A percentile compares a stretch with the other conserved stretches of the same genome.
phyloP scores from a whole-genome alignment of 2,329 filamentous ascomycete genomes.

The Pestalotiopsis sp. region DNA sequence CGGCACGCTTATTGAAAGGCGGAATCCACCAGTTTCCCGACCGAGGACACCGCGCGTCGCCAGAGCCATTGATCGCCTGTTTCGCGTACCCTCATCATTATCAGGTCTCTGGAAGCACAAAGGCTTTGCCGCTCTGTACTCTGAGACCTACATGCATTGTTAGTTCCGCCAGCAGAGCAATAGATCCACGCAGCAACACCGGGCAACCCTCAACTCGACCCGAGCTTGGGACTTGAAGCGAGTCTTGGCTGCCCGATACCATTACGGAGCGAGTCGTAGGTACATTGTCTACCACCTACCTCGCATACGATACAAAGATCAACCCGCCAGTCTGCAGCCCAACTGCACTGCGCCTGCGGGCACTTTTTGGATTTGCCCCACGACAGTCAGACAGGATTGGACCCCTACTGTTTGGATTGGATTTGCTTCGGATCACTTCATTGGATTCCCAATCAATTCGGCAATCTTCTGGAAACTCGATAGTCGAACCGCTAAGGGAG shows the following conservation, averaged over 20 bases:
- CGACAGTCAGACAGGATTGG: conserved; percentile 3
- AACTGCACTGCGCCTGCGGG: conserved; percentile 8
- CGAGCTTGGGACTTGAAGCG: background rate
- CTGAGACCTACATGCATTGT: background rate
- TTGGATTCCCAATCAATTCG: conserved; percentile 3
- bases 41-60: background rate
- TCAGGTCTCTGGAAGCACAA: background rate
- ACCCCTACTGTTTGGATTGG: background rate
- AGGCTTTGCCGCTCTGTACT: background rate
- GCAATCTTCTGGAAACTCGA: conserved; percentile 2
- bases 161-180: background rate
- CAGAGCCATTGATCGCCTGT: too few species aligned
- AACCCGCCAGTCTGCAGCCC: conserved; percentile 11
- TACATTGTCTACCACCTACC: background rate
- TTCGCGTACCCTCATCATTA: background rate
- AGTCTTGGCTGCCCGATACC: background rate
- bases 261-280: background rate
- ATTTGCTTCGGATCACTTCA: conserved; percentile 1
- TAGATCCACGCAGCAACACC: background rate
- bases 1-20: background rate
- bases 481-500: background rate
- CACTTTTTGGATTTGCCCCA: conserved; percentile 10
- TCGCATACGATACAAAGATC: background rate
- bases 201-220: background rate
- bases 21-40: background rate